Conservation (phyloP, 2,329 filamentous ascomycete species). For the Aspergillus eucalypticola region DNA sequence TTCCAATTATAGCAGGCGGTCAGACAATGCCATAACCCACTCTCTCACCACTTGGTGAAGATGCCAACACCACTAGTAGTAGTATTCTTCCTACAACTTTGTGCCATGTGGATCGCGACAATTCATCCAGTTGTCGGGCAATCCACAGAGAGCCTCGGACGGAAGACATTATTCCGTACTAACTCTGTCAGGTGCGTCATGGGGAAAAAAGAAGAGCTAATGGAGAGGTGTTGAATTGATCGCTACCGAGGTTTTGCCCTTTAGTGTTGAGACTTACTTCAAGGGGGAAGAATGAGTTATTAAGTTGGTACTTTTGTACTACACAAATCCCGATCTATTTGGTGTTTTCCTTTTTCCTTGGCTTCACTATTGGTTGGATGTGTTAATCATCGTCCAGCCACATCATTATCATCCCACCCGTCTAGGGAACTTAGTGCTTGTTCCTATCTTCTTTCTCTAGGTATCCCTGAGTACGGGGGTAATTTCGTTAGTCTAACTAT, state of each 20-base stretch:
- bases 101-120: background rate
- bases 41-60: background rate
- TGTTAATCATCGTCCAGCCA: slow-evolving; percentile 2
- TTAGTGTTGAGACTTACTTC: background rate
- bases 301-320: too few relatives aligned
- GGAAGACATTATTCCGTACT: slow-evolving; percentile 1
- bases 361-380: slow-evolving; percentile 2
- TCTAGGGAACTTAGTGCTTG: background rate
- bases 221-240: background rate
- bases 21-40: too few relatives aligned
- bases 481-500: background rate
- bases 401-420: background rate
- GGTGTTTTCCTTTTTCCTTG: slow-evolving; percentile 7
- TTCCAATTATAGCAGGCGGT: too few relatives aligned
- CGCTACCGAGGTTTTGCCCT: background rate
- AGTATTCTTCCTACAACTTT: too few relatives aligned
- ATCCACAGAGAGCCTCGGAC: background rate
- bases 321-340: background rate
- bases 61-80: background rate
- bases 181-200: background rate
- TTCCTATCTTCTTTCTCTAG: background rate
- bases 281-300: too few relatives aligned
- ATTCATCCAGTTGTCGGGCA: background rate
- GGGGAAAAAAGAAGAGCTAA: background rate
- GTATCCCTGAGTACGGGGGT: background rate